Base-by-base conservation (phyloP, 805 yeast genomes). In the Sungouiozyma ichnusensis region DNA sequence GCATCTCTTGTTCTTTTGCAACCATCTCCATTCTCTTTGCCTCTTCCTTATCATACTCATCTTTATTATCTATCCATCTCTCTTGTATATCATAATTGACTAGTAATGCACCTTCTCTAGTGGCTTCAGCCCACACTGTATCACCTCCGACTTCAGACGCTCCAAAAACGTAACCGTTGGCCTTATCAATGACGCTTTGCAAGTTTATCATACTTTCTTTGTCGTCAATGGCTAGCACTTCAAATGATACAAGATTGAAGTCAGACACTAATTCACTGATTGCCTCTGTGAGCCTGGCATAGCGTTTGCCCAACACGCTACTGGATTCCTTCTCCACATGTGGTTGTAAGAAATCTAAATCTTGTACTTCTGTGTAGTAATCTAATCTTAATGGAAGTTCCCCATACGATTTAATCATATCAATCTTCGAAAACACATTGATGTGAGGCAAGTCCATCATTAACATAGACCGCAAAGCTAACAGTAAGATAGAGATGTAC, bases 71-170 rank as follows among this genome's bases (percentile, higher is more conserved):
- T 9, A 92, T 74, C 98, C 98, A 92, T 45, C 99, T 71, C 50
- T 92, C 98, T 51, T 92, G 98, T 3, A 86, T 75, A 58, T 88
- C 96, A 5, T 76, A 66, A 34, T 56, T 49, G 31, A 56, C 77
- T 36, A 71, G 60, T 37, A 69, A 62, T 9, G 84, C 78, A 33
- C 88, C 80, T 56, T 84, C 85, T 48, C 97, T 71, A 0, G 90
- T 74, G 0, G 96, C 95, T 52, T 90, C 95, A n/a, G 87, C 84
- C 98, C 98, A 92, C 2, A 92, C 78, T 0, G 90, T 76, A 57
- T 92, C 99, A n/a, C 97, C 98, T 2, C 97, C 95, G 6, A 90
- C 71, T 52, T 92, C 99, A 24, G 87, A 84, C 1, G 88, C 69
- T 0, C 99, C 99, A 66, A 85, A 86, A 50, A 84, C 73, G 58